Evolutionary conservation across 345 rosid species (phyloP).

Genomic region (Psidium guajava): DNA sequence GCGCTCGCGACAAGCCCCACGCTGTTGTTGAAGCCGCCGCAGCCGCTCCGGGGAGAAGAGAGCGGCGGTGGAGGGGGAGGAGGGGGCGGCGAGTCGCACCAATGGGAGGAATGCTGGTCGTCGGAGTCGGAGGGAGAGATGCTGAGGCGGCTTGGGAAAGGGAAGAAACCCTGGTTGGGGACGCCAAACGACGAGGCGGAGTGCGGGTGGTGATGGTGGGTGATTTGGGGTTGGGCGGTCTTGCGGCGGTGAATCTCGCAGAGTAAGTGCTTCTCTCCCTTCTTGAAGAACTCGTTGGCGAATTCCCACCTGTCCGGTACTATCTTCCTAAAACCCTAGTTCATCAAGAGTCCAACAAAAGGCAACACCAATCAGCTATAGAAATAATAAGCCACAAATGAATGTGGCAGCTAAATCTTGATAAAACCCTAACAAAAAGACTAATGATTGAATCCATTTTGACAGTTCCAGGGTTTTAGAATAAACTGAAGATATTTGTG

Average conservation of each 20-base stretch:
- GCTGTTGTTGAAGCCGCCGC: slow-evolving; percentile 4
- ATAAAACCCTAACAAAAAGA: not conserved
- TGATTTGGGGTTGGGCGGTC: slow-evolving; percentile 25
- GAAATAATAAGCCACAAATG: not conserved
- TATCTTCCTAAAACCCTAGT: slow-evolving; percentile 92
- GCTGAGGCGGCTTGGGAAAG: slow-evolving; percentile 12
- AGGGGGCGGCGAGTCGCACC: slow-evolving; percentile 15
- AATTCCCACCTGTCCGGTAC: slow-evolving; percentile 99
- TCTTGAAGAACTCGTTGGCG: slow-evolving; percentile 87
- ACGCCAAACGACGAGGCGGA: not conserved
- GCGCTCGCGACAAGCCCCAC: slow-evolving; percentile 1
- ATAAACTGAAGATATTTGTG: not conserved
- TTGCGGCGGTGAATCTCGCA: slow-evolving; percentile 96
- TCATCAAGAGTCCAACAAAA: slow-evolving; percentile 5
- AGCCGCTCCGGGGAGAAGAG: slow-evolving; percentile 7
- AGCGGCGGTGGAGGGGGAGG: slow-evolving; percentile 33
- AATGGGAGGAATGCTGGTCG: not conserved
- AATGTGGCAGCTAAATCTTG: not conserved
- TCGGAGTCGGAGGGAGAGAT: slow-evolving; percentile 9
- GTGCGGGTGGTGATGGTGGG: slow-evolving; percentile 12
- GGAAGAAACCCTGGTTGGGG: not conserved
- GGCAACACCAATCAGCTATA: slow-evolving; percentile 4
- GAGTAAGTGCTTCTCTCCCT: slow-evolving; percentile 87
- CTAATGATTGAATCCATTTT: not conserved
- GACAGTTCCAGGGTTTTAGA: not conserved